phyloP scores from a whole-genome alignment of 2,329 filamentous ascomycete genomes.

The Ophiocordyceps australis region DNA sequence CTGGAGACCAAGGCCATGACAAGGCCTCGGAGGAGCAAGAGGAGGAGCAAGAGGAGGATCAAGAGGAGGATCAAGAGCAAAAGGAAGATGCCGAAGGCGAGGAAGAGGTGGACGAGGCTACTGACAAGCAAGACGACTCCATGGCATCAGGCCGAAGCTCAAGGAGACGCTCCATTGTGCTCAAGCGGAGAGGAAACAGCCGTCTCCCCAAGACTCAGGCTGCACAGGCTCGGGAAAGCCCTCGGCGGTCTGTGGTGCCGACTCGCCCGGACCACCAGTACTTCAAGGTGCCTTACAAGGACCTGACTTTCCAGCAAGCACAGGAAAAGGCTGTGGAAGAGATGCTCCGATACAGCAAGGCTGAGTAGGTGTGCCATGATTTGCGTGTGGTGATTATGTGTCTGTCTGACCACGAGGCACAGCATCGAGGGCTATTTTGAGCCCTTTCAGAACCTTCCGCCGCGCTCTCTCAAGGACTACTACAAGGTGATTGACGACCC shows the following conservation, averaged over 20 bases:
- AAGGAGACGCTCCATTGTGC: conserved; percentile 17
- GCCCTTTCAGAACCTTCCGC: conserved; percentile 63
- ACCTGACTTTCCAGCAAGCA: conserved; percentile 63
- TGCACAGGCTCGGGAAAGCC: conserved; percentile 12
- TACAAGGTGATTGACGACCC: conserved; percentile 72
- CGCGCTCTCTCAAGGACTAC: conserved; percentile 64
- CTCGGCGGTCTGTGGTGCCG: conserved; percentile 16
- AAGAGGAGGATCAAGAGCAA: conserved; percentile 8
- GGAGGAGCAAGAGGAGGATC: conserved; percentile 12
- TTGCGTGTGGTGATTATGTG: too few relatives aligned
- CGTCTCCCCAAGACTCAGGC: conserved; percentile 15
- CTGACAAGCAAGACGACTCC: conserved; percentile 10
- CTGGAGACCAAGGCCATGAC: conserved; percentile 2
- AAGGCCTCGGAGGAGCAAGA: conserved; percentile 10
- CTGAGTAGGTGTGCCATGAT: conserved; percentile 39
- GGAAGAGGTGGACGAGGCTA: conserved; percentile 6
- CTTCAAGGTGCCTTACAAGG: conserved; percentile 43
- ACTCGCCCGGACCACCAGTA: conserved; percentile 33
- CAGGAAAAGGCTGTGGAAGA: conserved; percentile 75
- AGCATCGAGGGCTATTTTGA: conserved; percentile 44
- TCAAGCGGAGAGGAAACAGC: conserved; percentile 17
- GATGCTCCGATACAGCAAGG: conserved; percentile 49
- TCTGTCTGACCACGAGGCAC: too few relatives aligned
- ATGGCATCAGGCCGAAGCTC: conserved; percentile 12
- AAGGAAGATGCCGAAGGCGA: conserved; percentile 1